Evolutionary conservation across 768 basidiomycete genomes (phyloP), one percentile per base, ranked within the genome.

Genomic region (Auriscalpium orientale): DNA sequence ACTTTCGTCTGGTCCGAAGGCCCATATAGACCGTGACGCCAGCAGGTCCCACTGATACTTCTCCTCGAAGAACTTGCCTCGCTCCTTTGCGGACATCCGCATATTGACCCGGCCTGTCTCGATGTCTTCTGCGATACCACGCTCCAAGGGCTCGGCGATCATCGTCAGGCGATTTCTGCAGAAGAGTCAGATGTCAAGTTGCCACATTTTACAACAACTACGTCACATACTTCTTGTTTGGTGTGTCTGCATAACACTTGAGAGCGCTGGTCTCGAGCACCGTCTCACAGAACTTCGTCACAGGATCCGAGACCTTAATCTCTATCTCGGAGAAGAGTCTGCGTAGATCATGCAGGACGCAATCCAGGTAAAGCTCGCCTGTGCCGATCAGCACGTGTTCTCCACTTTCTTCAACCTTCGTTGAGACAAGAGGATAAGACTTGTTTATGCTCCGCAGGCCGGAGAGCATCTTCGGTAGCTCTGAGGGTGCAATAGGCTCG

Each of bases 281-380:
- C 2, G 97, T 99, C 75, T 99, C 97, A 67, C 91, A 90, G 75
- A 99, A 99, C 67, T 93, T 92, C 15, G 94, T 95, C 40, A 98
- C 94, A 1, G 97, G 97, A 75, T 99, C 97, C 21, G 95, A 98
- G 13, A 98, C 94, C 76, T 99, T 99, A 79, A 99, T 98, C 78
- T 99, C 97, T 63, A 98, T 97, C 76, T 99, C 97, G 34, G 94
- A 85, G 74, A 95, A 99, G 58, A 98, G 67, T 58, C 80, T 82
- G 58, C 97, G 79, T 51, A 99, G 73, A 71, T 99, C 97, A 66
- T 99, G 95, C 85, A 99, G 85, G 46, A 95, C 89, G 60, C 89
- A 95, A 68, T 99, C 97, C 64, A 99, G 76, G 72, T 95, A 98
- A 51, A 99, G 75, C 67, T 99, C 97, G 50, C 97, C 97, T 1